Conservation (phyloP, 1,139 yeast species). For the Citeromyces hawaiiensis region DNA sequence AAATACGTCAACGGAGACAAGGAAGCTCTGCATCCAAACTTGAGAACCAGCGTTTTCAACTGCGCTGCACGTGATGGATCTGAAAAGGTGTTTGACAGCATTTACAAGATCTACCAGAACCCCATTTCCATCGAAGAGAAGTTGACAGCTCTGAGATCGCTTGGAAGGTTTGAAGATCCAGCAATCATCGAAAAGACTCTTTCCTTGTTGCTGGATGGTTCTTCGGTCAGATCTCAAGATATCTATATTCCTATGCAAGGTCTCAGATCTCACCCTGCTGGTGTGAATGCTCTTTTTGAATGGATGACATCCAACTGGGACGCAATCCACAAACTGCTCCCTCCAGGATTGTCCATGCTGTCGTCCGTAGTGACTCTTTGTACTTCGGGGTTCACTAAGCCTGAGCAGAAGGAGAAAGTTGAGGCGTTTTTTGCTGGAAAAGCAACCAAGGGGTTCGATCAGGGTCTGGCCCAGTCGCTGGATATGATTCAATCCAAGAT, state of each 20-base stretch:
- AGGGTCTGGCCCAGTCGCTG: constrained; percentile 43
- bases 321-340: constrained; percentile 44
- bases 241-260: constrained; percentile 69
- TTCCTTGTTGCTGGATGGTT: constrained; percentile 45
- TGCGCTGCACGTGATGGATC: constrained; percentile 61
- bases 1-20: constrained; percentile 52
- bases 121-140: constrained; percentile 66
- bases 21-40: constrained; percentile 67
- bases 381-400: constrained; percentile 53
- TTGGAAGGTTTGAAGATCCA: constrained; percentile 57
- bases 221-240: constrained; percentile 66
- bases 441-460: constrained; percentile 48
- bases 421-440: constrained; percentile 36
- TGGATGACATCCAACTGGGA: constrained; percentile 78
- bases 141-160: constrained; percentile 56
- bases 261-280: constrained; percentile 45
- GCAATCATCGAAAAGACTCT: constrained; percentile 49
- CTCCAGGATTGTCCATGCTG: constrained; percentile 74
- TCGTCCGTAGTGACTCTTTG: constrained; percentile 55
- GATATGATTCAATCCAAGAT: constrained; percentile 38
- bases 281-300: constrained; percentile 56
- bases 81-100: constrained; percentile 44
- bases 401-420: constrained; percentile 42
- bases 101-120: constrained; percentile 49
- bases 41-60: constrained; percentile 58